Conservation (phyloP, 495 filamentous ascomycete genomes). For the Emericellopsis terricola region DNA sequence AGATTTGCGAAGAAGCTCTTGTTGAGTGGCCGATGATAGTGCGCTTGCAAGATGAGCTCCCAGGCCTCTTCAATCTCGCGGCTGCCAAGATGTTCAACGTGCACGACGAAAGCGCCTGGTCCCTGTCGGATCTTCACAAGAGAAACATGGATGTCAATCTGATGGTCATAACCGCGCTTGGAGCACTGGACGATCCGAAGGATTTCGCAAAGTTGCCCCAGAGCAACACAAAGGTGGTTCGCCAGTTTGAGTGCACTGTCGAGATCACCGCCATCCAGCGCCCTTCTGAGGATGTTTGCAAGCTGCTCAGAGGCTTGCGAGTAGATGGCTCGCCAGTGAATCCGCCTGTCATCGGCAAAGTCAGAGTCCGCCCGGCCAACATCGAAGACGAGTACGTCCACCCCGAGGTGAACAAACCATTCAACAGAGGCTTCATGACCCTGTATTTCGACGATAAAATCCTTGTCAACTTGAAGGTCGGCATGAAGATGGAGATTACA, state of each 20-base stretch:
- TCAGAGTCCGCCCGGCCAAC: background rate
- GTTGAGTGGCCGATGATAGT: conserved; percentile 43
- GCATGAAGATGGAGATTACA: conserved; percentile 55
- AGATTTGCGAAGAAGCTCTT: conserved; percentile 47
- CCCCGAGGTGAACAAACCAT: conserved; percentile 35
- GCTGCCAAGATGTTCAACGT: conserved; percentile 11
- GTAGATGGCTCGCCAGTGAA: conserved; percentile 2
- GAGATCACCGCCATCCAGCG: background rate
- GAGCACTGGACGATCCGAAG: conserved; percentile 14
- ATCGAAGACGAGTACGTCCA: conserved; percentile 3
- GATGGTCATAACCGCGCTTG: conserved; percentile 21
- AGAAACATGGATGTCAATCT: conserved; percentile 6
- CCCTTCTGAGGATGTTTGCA: background rate
- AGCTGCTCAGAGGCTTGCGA: background rate
- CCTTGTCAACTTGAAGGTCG: conserved; percentile 41
- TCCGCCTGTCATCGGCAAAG: conserved; percentile 4
- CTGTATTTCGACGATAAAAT: conserved; percentile 44
- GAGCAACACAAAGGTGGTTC: background rate
- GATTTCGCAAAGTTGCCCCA: conserved; percentile 6
- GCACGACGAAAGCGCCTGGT: conserved; percentile 4
- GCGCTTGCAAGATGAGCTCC: conserved; percentile 30
- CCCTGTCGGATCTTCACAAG: conserved; percentile 1
- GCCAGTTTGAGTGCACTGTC: background rate
- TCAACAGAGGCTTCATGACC: no score
- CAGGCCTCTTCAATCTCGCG: conserved; percentile 59